Evolutionary conservation across 2,329 filamentous ascomycete genomes (phyloP), one percentile per base, ranked within the genome.

Genomic region (Basipetospora chlamydospora): DNA sequence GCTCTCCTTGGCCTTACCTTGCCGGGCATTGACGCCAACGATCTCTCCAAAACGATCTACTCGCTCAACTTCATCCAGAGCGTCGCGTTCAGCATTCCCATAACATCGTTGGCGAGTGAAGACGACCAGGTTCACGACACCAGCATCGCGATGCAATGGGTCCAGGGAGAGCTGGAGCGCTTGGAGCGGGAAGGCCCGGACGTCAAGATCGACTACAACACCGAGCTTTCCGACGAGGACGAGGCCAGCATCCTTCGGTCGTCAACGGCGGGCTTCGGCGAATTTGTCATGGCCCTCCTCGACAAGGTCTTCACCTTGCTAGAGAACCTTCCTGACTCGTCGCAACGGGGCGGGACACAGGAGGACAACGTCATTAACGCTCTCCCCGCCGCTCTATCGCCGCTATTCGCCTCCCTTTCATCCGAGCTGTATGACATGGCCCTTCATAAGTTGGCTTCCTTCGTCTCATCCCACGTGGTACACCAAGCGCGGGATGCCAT

Each of bases 331-430:
- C 90, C 90, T 1, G 92, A 98, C 58, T 77, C 86, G 8, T 80
- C 85, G 21, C 75, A 88, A 40, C 80, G 88, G 42, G 86, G 83
- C 41, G 86, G 86, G 9, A 92, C 86, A 5, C 90, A 90, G 0
- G 90, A 98, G 56, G 92, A 98, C 49, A 94, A 87, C 48, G 86
- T 98, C 33, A 87, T 96, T 52, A 96, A 96, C 52, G 92, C 87
- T 2, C 61, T 98, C 16, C 90, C 90, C 3, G 85, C 88, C 6
- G 86, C 90, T 0, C 76, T 98, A 43, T 86, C 84, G 36, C 90
- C 90, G 3, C 63, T 98, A 28, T 82, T 98, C 44, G 82, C 88
- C 1, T 84, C 87, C 0, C 63, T 98, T 17, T 96, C 90, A 0
- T 84, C 88, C 0, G 86, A 95, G 50, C 72, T 96, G 9, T 98